Conservation (phyloP, 2,329 filamentous ascomycete genomes). For the Cladophialophora chaetospira region DNA sequence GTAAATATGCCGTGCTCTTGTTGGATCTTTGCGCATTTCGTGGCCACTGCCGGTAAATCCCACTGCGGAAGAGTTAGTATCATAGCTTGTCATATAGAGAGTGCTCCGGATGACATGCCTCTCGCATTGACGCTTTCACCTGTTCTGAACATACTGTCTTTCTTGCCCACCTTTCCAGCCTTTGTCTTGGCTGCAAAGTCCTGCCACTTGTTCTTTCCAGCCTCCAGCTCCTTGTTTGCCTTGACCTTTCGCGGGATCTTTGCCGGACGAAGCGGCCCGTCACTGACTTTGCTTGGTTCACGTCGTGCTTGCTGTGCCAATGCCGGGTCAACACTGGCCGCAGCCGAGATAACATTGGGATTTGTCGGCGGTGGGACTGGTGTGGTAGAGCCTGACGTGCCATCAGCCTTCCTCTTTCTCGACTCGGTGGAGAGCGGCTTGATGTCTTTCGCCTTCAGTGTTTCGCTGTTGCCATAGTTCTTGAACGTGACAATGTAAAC, state of each 20-base stretch:
- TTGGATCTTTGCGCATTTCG: constrained; percentile 89
- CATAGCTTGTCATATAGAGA: constrained; percentile 12
- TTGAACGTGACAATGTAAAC: constrained; percentile 97
- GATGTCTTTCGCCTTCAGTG: constrained; percentile 78
- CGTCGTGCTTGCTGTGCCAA: constrained; percentile 65
- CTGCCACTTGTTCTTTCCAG: constrained; percentile 90
- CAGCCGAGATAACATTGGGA: constrained; percentile 64
- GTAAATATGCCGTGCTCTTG: constrained; percentile 81
- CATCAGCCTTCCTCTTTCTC: constrained; percentile 85
- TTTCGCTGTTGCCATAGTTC: constrained; percentile 79
- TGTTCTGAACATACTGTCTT: constrained; percentile 96
- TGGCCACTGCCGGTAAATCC: constrained; percentile 96
- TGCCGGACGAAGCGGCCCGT: constrained; percentile 59
- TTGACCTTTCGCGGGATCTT: constrained; percentile 79
- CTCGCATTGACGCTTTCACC: constrained; percentile 81
- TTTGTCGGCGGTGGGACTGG: constrained; percentile 45
- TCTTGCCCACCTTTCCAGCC: constrained; percentile 67
- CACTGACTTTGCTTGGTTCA: constrained; percentile 64
- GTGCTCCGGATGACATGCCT: constrained; percentile 60
- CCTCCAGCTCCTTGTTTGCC: constrained; percentile 88
- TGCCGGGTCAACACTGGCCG: constrained; percentile 66
- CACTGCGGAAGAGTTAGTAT: constrained; percentile 58
- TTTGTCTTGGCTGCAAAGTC: constrained; percentile 79
- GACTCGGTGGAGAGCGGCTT: constrained; percentile 71
- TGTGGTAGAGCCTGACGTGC: constrained; percentile 58